Base-by-base conservation (phyloP, 2,329 filamentous ascomycete species). In the Fusarium continuum region DNA sequence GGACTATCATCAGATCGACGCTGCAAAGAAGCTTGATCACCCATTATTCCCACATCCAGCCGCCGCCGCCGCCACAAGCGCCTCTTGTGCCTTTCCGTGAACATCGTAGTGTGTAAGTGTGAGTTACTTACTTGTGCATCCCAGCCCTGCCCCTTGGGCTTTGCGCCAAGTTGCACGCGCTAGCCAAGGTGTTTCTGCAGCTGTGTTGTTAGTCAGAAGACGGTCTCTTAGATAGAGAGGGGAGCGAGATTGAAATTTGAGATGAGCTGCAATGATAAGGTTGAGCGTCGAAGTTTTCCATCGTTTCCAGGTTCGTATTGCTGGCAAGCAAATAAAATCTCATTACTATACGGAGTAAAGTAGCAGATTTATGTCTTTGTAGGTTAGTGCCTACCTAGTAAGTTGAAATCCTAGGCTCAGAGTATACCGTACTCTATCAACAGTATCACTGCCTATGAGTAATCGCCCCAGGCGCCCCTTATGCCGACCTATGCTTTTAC, bases 1-100 rank as follows among this genome's bases (percentile, higher is more conserved):
- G 41, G 56, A 34, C 49, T 60, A 29, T 23, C 64, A 67, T 67
- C 64, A 44, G 58, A 68, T 68, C 63, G 65, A 61, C 61, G 29
- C 36, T 60, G 57, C 35, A 34, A 39, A 61, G 41, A 48, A 59
- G 51, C 49, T 62, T 43, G 44, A 65, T 65, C 32, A 41, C 34
- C 45, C 39, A 55, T 41, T 45, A 40, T 40, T 45, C 26, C 55
- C 49, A 50, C 35, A 54, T 35, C 41, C 62, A 58, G 26, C 40
- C 55, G 55, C 48, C 57, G 55, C 48, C 57, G 45, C 68, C 65
- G 65, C 65, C 68, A 67, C 68, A 67, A 64, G 57, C 65, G 63
- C 61, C 55, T 52, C 64, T 63, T 54, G 36, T 54, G 40, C 43
- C 41, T 47, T 48, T 46, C 48, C 41, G 20, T 36, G 41, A 51